phyloP scores from a whole-genome alignment of 768 basidiomycete genomes.

The Termitomyces sp. region DNA sequence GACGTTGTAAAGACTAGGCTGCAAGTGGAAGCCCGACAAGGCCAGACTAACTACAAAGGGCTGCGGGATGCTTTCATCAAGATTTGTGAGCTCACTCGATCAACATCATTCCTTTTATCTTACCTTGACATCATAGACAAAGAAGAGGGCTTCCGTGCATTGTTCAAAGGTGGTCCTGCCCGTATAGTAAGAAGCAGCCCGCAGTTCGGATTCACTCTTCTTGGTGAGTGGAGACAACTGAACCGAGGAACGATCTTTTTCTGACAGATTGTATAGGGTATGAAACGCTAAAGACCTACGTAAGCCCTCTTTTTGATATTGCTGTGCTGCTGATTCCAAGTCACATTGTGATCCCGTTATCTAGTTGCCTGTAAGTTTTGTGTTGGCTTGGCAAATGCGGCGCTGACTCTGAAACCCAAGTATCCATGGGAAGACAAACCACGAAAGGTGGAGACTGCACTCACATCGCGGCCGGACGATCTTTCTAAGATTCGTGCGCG shows the following conservation, averaged over 20 bases:
- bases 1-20: constrained; percentile 98
- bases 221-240: constrained; percentile 37
- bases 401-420: constrained; percentile 32
- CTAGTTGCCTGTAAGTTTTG: constrained; percentile 46
- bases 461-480: constrained; percentile 74
- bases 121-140: constrained; percentile 47
- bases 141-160: constrained; percentile 85
- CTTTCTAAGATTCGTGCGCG: constrained; percentile 87
- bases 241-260: constrained; percentile 7
- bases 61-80: constrained; percentile 84
- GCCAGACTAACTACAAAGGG: constrained; percentile 91
- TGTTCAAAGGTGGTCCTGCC: constrained; percentile 92
- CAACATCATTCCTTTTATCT: neutral
- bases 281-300: constrained; percentile 43
- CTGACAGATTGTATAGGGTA: constrained; percentile 30
- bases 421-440: constrained; percentile 80
- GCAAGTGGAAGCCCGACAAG: constrained; percentile 89
- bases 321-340: neutral
- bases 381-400: constrained; percentile 18
- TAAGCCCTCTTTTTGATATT: constrained; percentile 26
- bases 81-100: constrained; percentile 60
- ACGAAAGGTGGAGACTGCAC: constrained; percentile 63
- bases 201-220: constrained; percentile 92
- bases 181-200: constrained; percentile 86
- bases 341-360: constrained; percentile 17